phyloP scores from a whole-genome alignment of 176 grass and related monocot species.

The Raddia distichophylla region DNA sequence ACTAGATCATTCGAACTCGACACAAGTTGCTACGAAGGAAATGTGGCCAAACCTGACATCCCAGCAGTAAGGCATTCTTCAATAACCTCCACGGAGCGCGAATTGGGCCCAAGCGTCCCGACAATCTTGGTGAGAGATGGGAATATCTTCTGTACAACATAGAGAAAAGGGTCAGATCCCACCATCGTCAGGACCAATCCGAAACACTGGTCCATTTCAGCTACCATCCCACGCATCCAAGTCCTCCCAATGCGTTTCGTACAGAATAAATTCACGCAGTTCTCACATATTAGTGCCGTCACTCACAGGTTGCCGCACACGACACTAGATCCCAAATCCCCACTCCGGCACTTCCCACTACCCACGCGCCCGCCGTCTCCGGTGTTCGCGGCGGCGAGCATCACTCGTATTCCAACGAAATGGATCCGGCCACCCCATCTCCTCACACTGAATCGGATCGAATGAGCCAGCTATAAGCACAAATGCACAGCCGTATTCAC shows the following conservation, averaged over 20 bases:
- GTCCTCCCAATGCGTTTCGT: background rate
- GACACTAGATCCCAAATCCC: background rate
- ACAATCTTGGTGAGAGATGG: constrained; percentile 96
- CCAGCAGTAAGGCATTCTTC: constrained; percentile 86
- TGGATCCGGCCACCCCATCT: background rate
- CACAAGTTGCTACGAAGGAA: background rate
- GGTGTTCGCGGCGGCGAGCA: background rate
- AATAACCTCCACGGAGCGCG: constrained; percentile 74
- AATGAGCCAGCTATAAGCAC: background rate
- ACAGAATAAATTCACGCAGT: background rate
- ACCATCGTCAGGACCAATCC: background rate
- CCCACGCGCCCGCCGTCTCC: background rate
- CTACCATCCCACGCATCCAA: background rate
- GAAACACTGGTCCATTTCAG: background rate
- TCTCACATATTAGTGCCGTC: background rate
- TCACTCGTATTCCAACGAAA: background rate
- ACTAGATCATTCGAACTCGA: background rate
- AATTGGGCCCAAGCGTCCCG: constrained; percentile 83
- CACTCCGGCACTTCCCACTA: background rate
- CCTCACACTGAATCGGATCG: constrained; percentile 19
- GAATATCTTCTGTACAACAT: constrained; percentile 67
- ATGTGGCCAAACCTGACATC: constrained; percentile 79
- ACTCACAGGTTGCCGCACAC: background rate
- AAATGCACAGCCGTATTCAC: background rate
- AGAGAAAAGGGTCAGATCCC: background rate